Evolutionary conservation across 352 stramenopile species (phyloP), one percentile per base, ranked within the genome.

Genomic region (Phytophthora rubi): DNA sequence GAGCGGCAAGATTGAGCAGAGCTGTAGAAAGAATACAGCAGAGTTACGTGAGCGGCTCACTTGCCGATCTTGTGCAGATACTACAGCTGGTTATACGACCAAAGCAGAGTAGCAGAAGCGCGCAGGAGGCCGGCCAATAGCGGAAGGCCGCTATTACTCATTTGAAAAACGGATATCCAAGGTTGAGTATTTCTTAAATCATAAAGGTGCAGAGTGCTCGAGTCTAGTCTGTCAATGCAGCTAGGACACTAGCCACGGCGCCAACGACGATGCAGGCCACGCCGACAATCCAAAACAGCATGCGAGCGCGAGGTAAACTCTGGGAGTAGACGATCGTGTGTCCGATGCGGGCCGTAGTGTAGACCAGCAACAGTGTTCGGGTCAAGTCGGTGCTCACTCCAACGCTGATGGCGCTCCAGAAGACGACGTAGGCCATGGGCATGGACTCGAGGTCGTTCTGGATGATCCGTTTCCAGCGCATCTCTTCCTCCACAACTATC

Each of bases 361-460:
- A 91, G 33, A 81, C 62, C 6, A 73, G 59, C 23, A 84, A 45
- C 32, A 83, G 63, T 1, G 18, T 16, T 18, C 52, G 71, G 32
- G 53, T 83, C 30, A 87, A 57, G 23, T 4, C 23, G 28, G 74
- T 58, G 44, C 76, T 79, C 71, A 76, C 75, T 5, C 71, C 70
- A 6, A 81, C 77, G n/a, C 73, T 63, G 37, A 89, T 82, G 0
- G 68, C 71, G 12, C 58, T 76, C 53, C 62, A 75, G 52, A 86
- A 89, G 18, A 86, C 77, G 15, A 82, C 58, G 58, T 84, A 71
- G 10, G 76, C 81, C 48, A 91, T 73, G 2, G 83, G 82, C 57
- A 90, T 83, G 23, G 81, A 86, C 65, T 90, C 82, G 35, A 88
- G 59, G 53, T 90, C 82, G 73, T 90, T 90, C 47, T 77, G 69